Evolutionary conservation across 2,329 filamentous ascomycete species (phyloP), one percentile per base, ranked within the genome.

Genomic region (Aspergillus quadrilineatus): DNA sequence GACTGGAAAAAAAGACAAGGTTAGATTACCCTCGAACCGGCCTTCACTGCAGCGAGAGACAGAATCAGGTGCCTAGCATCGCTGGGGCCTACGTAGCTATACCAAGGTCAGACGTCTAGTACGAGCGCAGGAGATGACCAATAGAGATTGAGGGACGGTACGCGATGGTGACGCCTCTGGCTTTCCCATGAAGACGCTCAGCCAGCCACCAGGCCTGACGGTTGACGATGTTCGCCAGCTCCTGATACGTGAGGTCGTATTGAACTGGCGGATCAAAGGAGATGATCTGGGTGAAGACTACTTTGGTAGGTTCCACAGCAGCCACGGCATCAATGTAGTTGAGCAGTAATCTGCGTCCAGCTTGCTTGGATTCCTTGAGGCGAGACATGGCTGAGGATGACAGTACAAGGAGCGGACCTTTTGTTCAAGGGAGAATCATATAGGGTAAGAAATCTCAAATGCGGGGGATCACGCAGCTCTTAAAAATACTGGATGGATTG

Each of bases 131-230:
- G n/a, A 30, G 5, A 36, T 45, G 15, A 12, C 22, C 22, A 22
- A 22, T 22, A 28, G 26, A 28, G 26, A 28, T 28, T 28, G 22
- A 29, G n/a, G 32, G 15, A 41, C 4, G 26, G 3, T 32, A 58
- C 56, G 52, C 51, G 28, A 55, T 48, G 7, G 46, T 42, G 15
- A 12, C 29, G 14, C 29, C 48, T 29, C 39, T 44, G 4, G n/a
- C 39, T 7, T 36, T 41, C 2, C 22, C 22, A 12, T 52, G 34
- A 12, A 37, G 14, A 4, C 28, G 9, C 14, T 48, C 43, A 12
- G 41, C n/a, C 6, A 58, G n/a, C 51, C 48, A 50, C 56, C 56
- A 55, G 6, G 52, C 52, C 7, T 49, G 37, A 26, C 41, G 28
- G 14, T 58, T 48, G 15, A 58, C 34, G 12, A 55, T 22, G 29